Percentiles rank a stretch among this genome's conserved stretches.
phyloP scores from a whole-genome alignment of 805 yeast genomes.

The Cephaloascus fragrans region DNA sequence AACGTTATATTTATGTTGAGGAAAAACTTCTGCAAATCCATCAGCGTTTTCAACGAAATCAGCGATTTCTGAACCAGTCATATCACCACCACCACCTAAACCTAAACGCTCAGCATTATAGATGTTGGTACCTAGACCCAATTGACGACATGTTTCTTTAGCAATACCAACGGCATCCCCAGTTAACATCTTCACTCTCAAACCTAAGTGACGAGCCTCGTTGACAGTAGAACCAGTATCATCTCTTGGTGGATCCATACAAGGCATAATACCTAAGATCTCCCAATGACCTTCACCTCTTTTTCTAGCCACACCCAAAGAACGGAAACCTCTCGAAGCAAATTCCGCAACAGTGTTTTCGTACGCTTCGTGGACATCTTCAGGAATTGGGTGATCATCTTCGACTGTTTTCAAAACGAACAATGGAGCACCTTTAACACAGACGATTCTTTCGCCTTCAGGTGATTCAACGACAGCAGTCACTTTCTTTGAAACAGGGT shows the following conservation, averaged over 20 bases:
- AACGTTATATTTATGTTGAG: conserved; percentile 93
- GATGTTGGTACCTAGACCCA: conserved; percentile 93
- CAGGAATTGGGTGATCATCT: conserved; percentile 95
- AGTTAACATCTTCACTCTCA: conserved; percentile 95
- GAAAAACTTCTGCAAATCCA: conserved; percentile 98
- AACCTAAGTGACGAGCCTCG: conserved; percentile 87
- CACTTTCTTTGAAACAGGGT: conserved; percentile 96
- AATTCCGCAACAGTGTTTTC: conserved; percentile 96
- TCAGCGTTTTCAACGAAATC: conserved; percentile 96
- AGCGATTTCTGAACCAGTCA: conserved; percentile 96
- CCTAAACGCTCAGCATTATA: conserved; percentile 96
- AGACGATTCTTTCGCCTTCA: conserved; percentile 87
- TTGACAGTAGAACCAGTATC: conserved; percentile 91
- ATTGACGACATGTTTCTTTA: conserved; percentile 95
- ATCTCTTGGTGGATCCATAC: conserved; percentile 98
- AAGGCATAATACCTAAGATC: conserved; percentile 95
- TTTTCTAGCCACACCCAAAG: conserved; percentile 98
- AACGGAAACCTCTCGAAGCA: conserved; percentile 97
- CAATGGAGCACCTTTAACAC: conserved; percentile 98
- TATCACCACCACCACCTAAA: conserved; percentile 87
- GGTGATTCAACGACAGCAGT: conserved; percentile 93
- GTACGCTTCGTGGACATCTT: conserved; percentile 86
- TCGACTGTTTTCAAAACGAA: conserved; percentile 94
- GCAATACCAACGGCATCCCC: conserved; percentile 99
- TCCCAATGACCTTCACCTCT: conserved; percentile 99